Evolutionary conservation across 345 rosid genomes (phyloP).

Genomic region (Excoecaria agallocha): DNA sequence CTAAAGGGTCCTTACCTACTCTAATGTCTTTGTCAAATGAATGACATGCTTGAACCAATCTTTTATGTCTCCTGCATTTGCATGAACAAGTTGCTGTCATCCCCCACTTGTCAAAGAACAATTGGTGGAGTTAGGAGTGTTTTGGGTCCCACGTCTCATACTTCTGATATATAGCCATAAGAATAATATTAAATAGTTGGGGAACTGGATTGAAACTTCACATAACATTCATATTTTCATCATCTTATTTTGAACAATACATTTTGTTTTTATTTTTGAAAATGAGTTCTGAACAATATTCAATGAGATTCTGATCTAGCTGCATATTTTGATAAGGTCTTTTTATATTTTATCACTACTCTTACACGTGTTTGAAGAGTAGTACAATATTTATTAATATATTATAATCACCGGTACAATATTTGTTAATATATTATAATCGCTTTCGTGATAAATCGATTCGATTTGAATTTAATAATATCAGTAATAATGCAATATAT

Average conservation of each 20-base stretch:
- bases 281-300: no score
- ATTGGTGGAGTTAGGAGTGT: background rate
- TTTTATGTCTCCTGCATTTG: background rate
- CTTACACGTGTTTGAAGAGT: no score
- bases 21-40: conserved; percentile 17
- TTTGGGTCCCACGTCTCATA: background rate
- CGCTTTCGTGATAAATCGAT: no score
- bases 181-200: background rate
- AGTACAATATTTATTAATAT: no score
- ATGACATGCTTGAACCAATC: background rate
- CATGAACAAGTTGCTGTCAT: background rate
- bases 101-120: background rate
- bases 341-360: no score
- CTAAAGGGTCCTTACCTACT: conserved; percentile 46
- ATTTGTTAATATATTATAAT: no score
- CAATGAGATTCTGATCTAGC: no score
- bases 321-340: no score
- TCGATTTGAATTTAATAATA: no score
- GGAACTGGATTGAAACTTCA: background rate
- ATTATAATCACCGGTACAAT: no score
- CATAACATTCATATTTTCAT: background rate
- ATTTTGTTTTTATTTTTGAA: background rate
- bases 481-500: no score
- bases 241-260: background rate
- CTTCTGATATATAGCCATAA: background rate